Conservation (phyloP, 1,139 yeast species). For the Saccharomyces pastorianus region DNA sequence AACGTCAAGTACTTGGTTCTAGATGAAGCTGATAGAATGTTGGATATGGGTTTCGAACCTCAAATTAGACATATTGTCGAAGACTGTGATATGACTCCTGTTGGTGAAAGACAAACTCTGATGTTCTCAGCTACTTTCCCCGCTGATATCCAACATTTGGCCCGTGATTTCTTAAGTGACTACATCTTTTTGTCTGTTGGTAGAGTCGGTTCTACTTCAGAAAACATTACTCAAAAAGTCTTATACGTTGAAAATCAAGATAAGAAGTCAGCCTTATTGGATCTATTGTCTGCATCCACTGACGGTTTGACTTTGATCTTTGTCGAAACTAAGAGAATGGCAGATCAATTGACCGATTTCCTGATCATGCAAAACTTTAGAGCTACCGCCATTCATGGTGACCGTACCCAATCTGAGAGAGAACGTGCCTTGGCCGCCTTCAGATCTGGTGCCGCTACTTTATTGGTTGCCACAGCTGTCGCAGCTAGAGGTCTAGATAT, state of each 20-base stretch:
- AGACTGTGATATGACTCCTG: conserved; percentile 95
- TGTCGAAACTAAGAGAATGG: conserved; percentile 98
- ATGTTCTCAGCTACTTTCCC: conserved; percentile 99
- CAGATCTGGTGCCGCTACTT: conserved; percentile 49
- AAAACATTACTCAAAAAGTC: conserved; percentile 91
- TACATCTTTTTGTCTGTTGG: conserved; percentile 95
- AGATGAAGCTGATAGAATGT: conserved; percentile 99
- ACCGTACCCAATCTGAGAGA: conserved; percentile 95
- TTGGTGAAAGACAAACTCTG: conserved; percentile 84
- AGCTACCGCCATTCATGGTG: conserved; percentile 98
- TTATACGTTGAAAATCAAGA: conserved; percentile 92
- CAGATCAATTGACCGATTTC: conserved; percentile 89
- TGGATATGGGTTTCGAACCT: conserved; percentile 99
- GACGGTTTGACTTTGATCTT: conserved; percentile 82
- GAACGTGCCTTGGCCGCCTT: conserved; percentile 81
- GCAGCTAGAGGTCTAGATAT: conserved; percentile 98
- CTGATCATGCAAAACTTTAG: conserved; percentile 84
- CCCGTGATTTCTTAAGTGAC: conserved; percentile 92
- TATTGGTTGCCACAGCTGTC: conserved; percentile 86
- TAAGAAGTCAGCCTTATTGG: conserved; percentile 85
- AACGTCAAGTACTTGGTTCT: conserved; percentile 89
- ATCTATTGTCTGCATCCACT: conserved; percentile 73
- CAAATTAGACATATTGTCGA: conserved; percentile 97
- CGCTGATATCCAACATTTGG: conserved; percentile 90
- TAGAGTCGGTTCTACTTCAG: conserved; percentile 96